Base-by-base conservation (phyloP, 176 grass and related monocot species). In the barley (Hordeum vulgare) region DNA sequence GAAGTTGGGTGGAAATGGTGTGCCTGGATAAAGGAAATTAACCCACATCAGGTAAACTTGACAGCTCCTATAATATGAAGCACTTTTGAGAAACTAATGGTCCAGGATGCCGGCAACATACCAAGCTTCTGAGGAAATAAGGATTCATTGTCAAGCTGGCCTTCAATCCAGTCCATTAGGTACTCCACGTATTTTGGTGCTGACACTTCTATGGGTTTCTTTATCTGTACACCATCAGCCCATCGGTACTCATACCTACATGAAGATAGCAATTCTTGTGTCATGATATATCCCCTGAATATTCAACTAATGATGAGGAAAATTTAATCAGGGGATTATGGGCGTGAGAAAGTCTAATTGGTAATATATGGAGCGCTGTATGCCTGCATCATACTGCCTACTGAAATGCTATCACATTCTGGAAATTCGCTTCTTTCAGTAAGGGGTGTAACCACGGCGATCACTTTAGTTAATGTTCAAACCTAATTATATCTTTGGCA, bases 81-180 rank as follows among this genome's bases (percentile, higher is more conserved):
- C 36, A 39, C 57, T 64, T 40, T 8, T 10, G 35, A 62, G 49
- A 74, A 79, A 74, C 14, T 53, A 79, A 35, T 7, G 36, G 26
- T 76, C 34, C 26, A 69, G 58, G 39, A 42, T 24, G 21, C 6
- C 7, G 81, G 70, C 64, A 89, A n/a, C 80, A 4, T 96, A 99
- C 97, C 97, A 56, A 99, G 91, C 79, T 85, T 99, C 68, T 96
- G 97, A 83, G 97, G 97, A 72, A 96, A 99, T 83, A 99, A 89
- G 65, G 97, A 94, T 85, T 99, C 97, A 62, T 99, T 88, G 56
- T 99, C 97, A 37, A 99, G 97, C 81, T 99, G 97, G 71, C 81
- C 91, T 89, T 99, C 97, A 83, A 99, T 96, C 97, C 97, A 99
- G 27, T 99, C 93, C 93, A 99, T 99, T 77, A 99, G 88, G 83